Base-by-base conservation (phyloP, 306 rosid species). In the Vigna mungo region DNA sequence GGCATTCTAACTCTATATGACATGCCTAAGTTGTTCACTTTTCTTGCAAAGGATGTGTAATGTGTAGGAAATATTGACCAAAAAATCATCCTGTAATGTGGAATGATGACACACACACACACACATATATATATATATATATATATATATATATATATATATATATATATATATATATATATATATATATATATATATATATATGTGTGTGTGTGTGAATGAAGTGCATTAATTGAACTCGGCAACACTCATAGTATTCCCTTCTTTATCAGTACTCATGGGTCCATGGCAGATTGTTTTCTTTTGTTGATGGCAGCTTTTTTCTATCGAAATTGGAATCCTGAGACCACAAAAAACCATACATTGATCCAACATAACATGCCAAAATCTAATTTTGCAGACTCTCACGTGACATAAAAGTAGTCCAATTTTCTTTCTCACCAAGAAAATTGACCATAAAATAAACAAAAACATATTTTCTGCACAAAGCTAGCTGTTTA, bases 381-480 rank as follows among this genome's bases (percentile, higher is more conserved):
- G 77, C 56, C 78, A 75, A 69, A 51, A 73, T 5, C 2, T 54
- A 52, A 81, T 81, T 60, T 51, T 51, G 39, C 43, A 17, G 55
- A 36, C 72, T 41, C 43, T 41, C 84, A 81, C 77, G 81, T 75
- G 81, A 75, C 41, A 4, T 20, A 30, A 68, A 27, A 68, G 27
- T 51, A 67, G 56, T 58, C 39, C 55, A 67, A 30, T 3, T 54
- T 53, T 51, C 65, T 16, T 41, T 53, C 66, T 52, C 66, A 20
- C 66, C 54, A 7, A 37, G 37, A 34, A 55, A 47, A 59, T 48
- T 48, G 59, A 60, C 72, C 32, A 36, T 2, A 74, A 56, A 65
- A 81, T 74, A 74, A 74, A 80, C 25, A 62, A 41, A 8, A 41
- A 39, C 9, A 18, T n/a, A n/a, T 3, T 11, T 56, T 67, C 48